Percentiles rank a stretch among this genome's conserved stretches.
These are phyloP conservation scores for Alnus glutinosa DNA, from an alignment of 306 rosid genomes.

Conservation along the genomic window DNA sequence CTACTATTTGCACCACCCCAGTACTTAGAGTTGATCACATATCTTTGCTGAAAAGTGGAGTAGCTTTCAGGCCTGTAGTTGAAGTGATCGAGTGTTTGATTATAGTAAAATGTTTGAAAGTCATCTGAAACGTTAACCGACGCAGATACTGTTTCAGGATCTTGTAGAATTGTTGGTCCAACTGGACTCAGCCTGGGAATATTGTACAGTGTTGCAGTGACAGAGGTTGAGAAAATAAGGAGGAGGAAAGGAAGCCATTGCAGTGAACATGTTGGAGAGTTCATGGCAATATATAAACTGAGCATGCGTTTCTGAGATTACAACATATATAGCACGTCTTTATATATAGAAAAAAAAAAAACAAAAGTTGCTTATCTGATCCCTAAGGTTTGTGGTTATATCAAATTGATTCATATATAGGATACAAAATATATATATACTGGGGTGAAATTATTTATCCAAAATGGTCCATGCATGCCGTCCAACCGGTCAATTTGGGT, in stretches of 20 bases:
- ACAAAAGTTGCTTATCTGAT: too few relatives aligned
- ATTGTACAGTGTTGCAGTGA: constrained; percentile 19
- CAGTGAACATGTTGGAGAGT: constrained; percentile 3
- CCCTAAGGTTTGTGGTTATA: too few relatives aligned
- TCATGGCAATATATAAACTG: not conserved
- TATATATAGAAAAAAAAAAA: too few relatives aligned
- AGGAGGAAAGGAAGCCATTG: constrained; percentile 31
- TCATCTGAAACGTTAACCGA: not conserved
- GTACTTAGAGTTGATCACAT: constrained; percentile 55
- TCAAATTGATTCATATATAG: too few relatives aligned
- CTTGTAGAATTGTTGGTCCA: constrained; percentile 27
- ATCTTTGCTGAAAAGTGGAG: constrained; percentile 59
- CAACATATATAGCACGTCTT: not conserved
- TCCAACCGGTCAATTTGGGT: too few relatives aligned
- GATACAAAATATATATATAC: too few relatives aligned
- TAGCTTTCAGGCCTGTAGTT: constrained; percentile 66
- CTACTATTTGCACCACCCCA: constrained; percentile 65
- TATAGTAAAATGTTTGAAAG: constrained; percentile 49
- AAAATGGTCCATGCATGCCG: too few relatives aligned
- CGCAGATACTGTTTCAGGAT: constrained; percentile 8
- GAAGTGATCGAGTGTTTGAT: constrained; percentile 74
- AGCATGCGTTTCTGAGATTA: not conserved
- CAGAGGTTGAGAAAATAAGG: constrained; percentile 28
- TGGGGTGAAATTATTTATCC: too few relatives aligned
- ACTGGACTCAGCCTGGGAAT: constrained; percentile 57